Percentiles rank a stretch among this genome's conserved stretches.
Evolutionary conservation across 106 monocot genomes (phyloP).

Genomic region (Allium fistulosum): DNA sequence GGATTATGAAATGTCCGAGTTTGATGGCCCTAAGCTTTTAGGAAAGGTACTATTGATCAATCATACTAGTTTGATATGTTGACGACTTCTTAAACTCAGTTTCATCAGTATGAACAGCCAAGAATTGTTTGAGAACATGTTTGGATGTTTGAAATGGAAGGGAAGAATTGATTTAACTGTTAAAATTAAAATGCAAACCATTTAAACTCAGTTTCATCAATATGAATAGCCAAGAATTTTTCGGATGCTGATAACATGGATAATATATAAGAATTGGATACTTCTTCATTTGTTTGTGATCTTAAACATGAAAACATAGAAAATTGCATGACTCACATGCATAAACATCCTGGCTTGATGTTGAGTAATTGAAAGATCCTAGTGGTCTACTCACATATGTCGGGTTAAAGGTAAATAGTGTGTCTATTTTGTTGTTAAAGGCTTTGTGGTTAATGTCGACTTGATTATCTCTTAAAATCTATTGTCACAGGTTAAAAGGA

Average conservation of each 20-base stretch:
- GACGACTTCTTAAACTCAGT: too few species aligned
- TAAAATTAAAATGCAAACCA: too few species aligned
- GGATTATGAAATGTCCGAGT: too few species aligned
- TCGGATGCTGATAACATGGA: constrained; percentile 51
- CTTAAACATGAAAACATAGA: constrained; percentile 54
- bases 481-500: constrained; percentile 59
- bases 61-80: too few species aligned
- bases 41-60: too few species aligned
- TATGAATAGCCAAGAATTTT: background rate
- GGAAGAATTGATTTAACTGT: too few species aligned
- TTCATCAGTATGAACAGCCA: too few species aligned
- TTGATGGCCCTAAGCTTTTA: too few species aligned
- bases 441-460: background rate
- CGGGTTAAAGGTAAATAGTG: constrained; percentile 60
- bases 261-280: constrained; percentile 60
- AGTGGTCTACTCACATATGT: constrained; percentile 76
- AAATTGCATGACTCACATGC: constrained; percentile 89
- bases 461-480: background rate
- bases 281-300: constrained; percentile 87
- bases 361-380: constrained; percentile 90
- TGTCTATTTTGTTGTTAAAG: background rate
- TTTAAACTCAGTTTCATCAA: too few species aligned
- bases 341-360: constrained; percentile 91
- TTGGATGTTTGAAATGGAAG: too few species aligned
- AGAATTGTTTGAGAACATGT: too few species aligned